A percentile compares a stretch with the other conserved stretches of the same genome.
Conservation (phyloP, 2,329 filamentous ascomycete genomes). For the Elsinoe ampelina region DNA sequence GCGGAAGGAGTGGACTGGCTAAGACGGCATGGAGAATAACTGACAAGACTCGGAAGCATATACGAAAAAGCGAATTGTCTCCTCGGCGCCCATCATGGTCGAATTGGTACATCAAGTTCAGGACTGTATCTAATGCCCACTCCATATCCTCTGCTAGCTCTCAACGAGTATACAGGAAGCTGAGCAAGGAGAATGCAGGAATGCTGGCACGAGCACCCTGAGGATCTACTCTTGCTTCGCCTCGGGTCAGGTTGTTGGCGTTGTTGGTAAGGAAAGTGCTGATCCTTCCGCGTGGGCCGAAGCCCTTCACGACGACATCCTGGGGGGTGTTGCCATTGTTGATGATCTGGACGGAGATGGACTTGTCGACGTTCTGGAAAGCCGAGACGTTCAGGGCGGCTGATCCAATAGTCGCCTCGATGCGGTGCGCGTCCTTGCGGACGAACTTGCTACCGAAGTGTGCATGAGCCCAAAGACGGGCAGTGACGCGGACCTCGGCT, state of each 20-base stretch:
- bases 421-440: constrained; percentile 30
- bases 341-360: constrained; percentile 30
- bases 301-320: constrained; percentile 14
- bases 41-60: too few species aligned
- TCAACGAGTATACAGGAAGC: too few species aligned
- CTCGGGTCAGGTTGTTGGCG: constrained; percentile 15
- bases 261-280: constrained; percentile 18
- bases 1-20: too few species aligned
- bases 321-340: constrained; percentile 23
- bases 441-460: constrained; percentile 30
- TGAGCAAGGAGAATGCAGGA: too few species aligned
- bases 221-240: too few species aligned
- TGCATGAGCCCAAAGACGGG: constrained; percentile 35
- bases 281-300: neutral
- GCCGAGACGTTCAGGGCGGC: constrained; percentile 26
- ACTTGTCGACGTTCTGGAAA: constrained; percentile 28
- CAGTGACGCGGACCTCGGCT: constrained; percentile 36
- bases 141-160: too few species aligned
- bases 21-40: too few species aligned
- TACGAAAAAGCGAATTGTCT: too few species aligned
- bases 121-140: too few species aligned
- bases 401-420: constrained; percentile 24
- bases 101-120: too few species aligned
- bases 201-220: too few species aligned
- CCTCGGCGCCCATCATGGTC: too few species aligned